Evolutionary conservation across 352 stramenopile genomes (phyloP), one percentile per base, ranked within the genome.

Genomic region (Peronospora destructor): DNA sequence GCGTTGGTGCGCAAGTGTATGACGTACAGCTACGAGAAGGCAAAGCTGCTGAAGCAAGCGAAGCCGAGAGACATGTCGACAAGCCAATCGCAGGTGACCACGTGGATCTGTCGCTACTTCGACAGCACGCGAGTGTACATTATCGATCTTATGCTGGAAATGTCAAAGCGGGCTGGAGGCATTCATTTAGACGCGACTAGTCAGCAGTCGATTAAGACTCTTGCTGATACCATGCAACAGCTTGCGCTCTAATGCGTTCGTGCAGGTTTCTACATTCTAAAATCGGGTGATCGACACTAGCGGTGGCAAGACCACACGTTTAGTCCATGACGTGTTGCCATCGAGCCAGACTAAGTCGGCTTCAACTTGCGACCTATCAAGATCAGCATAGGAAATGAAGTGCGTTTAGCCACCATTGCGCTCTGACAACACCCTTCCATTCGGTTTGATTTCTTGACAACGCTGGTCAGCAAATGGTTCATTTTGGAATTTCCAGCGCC

Each of bases 1-100:
- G 55, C 58, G 13, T 55, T 79, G 32, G 38, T 83, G 8, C 66
- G 66, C 14, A 83, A 79, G 52, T 83, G 68, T 28, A 60, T 71
- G 34, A 34, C 29, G 13, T 67, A 65, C 23, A 62, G 49, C n/a
- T 44, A 65, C 32, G 53, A 62, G 29, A 62, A 65, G 39, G 14
- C 34, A 12, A 36, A 58, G 11, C 52, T 53, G 11, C 43, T 68
- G 29, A 54, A 59, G 42, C 45, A 59, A 34, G 32, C 39, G 3
- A 49, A 56, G 6, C 29, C 16, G 7, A 53, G 19, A 40, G 47
- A 56, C 0, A 36, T 16, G 17, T 45, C 56, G 11, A 47, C 40
- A 8, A 46, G 7, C 14, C 39, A 53, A 14, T 12, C 49, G 48
- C 34, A 60, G 21, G 53, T 49, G 38, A 37, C 23, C 4, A 39